Evolutionary conservation across 768 basidiomycete genomes (phyloP).

Genomic region (Chalciporus sphaerocephalus): DNA sequence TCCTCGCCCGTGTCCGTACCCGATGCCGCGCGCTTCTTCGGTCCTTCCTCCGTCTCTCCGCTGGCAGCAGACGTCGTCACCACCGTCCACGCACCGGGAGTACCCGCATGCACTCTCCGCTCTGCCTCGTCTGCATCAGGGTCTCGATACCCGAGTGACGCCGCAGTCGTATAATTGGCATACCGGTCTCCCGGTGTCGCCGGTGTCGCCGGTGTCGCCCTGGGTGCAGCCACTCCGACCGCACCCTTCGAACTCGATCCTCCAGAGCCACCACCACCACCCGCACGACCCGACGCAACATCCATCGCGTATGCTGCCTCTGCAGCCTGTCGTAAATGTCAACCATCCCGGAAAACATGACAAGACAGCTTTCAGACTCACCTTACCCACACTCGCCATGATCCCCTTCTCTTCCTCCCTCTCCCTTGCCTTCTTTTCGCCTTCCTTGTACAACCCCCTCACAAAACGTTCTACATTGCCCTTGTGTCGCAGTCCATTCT

Average conservation of each 20-base stretch:
- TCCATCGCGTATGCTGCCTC: constrained; percentile 76
- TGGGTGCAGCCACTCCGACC: constrained; percentile 23
- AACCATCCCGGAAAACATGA: neutral
- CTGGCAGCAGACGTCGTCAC: constrained; percentile 34
- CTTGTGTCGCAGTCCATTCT: constrained; percentile 89
- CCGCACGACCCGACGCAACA: constrained; percentile 61
- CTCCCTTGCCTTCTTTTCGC: constrained; percentile 84
- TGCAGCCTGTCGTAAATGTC: constrained; percentile 52
- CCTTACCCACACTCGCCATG: constrained; percentile 82
- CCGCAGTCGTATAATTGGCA: constrained; percentile 85
- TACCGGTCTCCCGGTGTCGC: constrained; percentile 60
- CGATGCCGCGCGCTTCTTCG: constrained; percentile 35
- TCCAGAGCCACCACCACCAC: constrained; percentile 15
- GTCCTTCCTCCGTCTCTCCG: constrained; percentile 4
- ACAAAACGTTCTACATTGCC: constrained; percentile 93
- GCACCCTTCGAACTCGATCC: neutral
- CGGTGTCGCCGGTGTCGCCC: constrained; percentile 36
- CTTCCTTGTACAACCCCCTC: constrained; percentile 86
- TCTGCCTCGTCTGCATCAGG: constrained; percentile 71
- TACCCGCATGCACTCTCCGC: constrained; percentile 57
- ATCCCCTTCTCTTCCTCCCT: constrained; percentile 81
- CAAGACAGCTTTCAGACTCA: constrained; percentile 23
- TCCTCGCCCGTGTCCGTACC: constrained; percentile 47
- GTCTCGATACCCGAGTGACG: constrained; percentile 75
- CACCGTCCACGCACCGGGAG: constrained; percentile 75